Evolutionary conservation across 1,284 basidiomycete species (phyloP).

Genomic region (Cutaneotrichosporon cutaneum): DNA sequence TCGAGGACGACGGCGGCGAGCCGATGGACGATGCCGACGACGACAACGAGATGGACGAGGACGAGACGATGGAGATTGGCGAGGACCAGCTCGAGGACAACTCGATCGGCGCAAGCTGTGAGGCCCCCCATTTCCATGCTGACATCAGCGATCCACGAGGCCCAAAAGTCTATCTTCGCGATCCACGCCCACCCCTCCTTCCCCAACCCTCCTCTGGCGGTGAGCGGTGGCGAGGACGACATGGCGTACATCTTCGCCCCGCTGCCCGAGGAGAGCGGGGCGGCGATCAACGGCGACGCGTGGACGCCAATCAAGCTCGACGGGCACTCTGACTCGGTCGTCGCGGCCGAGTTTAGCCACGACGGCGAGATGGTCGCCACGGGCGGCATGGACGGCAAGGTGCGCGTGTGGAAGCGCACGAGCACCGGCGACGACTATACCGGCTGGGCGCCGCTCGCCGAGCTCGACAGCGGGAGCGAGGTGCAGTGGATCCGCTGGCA

Average conservation of each 20-base stretch:
- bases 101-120: constrained; percentile 28
- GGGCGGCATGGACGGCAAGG: constrained; percentile 94
- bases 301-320: constrained; percentile 77
- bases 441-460: constrained; percentile 88
- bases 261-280: constrained; percentile 30
- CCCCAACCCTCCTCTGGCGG: constrained; percentile 78
- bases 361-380: constrained; percentile 92
- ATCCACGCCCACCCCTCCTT: constrained; percentile 69
- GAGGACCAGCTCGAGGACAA: constrained; percentile 35
- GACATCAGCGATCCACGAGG: constrained; percentile 45
- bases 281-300: constrained; percentile 59
- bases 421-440: constrained; percentile 66
- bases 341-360: constrained; percentile 71
- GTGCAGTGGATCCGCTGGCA: constrained; percentile 96
- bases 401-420: constrained; percentile 84
- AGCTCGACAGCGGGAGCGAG: constrained; percentile 91
- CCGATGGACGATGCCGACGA: constrained; percentile 57
- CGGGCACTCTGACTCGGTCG: constrained; percentile 91
- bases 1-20: constrained; percentile 61
- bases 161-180: constrained; percentile 71
- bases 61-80: constrained; percentile 29
- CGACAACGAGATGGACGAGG: constrained; percentile 52
- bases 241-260: constrained; percentile 78
- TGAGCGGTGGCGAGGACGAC: constrained; percentile 94
- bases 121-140: constrained; percentile 2